These are phyloP conservation scores for Trichoderma atroviride DNA, from an alignment of 2,329 filamentous ascomycete species.

Conservation along the genomic window DNA sequence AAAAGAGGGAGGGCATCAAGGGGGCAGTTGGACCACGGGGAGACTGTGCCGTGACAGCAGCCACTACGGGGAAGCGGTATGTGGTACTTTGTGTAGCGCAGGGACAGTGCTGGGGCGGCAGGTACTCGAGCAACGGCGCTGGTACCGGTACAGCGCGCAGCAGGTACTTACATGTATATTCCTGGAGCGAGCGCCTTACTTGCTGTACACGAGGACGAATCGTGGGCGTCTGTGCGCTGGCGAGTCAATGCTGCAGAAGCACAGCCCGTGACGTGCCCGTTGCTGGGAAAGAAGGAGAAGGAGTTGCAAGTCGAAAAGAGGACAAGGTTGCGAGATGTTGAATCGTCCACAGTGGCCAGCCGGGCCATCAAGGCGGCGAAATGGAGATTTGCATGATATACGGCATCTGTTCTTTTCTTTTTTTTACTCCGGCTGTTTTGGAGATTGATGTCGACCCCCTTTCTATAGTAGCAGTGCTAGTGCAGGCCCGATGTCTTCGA, in stretches of 20 bases:
- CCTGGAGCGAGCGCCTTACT: background rate
- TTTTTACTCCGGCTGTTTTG: background rate
- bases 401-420: background rate
- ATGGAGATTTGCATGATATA: background rate
- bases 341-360: background rate
- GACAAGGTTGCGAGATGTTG: background rate
- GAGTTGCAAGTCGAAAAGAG: background rate
- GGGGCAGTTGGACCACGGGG: slow-evolving; percentile 6
- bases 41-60: background rate
- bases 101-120: background rate
- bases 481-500: too few relatives aligned
- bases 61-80: background rate
- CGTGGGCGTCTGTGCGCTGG: background rate
- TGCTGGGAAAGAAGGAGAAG: background rate
- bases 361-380: background rate
- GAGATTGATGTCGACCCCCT: background rate
- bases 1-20: background rate
- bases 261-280: slow-evolving; percentile 19
- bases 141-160: background rate
- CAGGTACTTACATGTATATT: background rate
- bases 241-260: slow-evolving; percentile 13
- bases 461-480: background rate
- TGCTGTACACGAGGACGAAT: background rate
- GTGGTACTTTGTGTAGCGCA: slow-evolving; percentile 6
- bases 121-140: background rate